Evolutionary conservation across 208 protist genomes (phyloP).

Genomic region (Leishmania amazonensis): DNA sequence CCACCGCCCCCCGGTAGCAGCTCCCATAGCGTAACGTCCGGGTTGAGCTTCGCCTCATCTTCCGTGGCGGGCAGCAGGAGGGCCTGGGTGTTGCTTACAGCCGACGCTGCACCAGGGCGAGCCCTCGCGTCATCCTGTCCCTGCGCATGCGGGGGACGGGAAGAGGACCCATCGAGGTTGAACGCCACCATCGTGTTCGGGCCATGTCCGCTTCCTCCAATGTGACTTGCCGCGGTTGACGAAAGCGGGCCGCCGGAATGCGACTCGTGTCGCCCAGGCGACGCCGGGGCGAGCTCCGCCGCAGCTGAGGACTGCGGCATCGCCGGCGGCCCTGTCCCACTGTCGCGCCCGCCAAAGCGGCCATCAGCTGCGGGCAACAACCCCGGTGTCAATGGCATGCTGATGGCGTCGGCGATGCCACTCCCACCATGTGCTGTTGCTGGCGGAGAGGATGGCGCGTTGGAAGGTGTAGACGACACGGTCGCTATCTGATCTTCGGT

Average conservation of each 20-base stretch:
- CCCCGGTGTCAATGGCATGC: conserved; percentile 19
- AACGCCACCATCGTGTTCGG: conserved; percentile 16
- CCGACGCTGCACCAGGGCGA: not conserved
- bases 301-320: not conserved
- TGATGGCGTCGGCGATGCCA: conserved; percentile 17
- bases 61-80: conserved; percentile 9
- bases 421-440: not conserved
- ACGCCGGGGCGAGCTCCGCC: not conserved
- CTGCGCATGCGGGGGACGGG: not conserved
- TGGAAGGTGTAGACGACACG: not conserved
- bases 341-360: not conserved
- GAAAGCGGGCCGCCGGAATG: not conserved
- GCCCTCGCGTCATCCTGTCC: not conserved
- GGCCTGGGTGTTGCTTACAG: not conserved
- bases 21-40: conserved; percentile 24
- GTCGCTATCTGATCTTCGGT: not conserved
- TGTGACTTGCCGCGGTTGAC: not conserved
- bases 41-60: conserved; percentile 15
- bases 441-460: not conserved
- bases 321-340: not conserved
- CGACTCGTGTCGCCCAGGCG: not conserved
- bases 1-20: conserved; percentile 7
- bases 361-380: conserved; percentile 13
- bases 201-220: not conserved
- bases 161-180: not conserved